Percentiles rank a stretch among this genome's conserved stretches.
Conservation (phyloP, 2,329 filamentous ascomycete species). For the Colletotrichum tabaci region DNA sequence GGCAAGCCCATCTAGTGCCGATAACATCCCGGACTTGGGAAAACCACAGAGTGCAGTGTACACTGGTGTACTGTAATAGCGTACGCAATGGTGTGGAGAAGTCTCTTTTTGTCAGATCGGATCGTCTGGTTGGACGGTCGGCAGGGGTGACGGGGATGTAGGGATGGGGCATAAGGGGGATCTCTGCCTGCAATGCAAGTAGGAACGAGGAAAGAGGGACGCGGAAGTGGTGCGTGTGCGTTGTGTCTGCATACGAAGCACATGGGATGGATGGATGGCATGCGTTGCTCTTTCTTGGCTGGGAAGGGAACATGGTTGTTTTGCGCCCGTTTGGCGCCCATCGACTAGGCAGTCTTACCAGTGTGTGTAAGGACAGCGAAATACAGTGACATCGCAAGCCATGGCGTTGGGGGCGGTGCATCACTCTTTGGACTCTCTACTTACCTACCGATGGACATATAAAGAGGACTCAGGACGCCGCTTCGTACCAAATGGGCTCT, state of each 20-base stretch:
- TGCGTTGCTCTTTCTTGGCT: background rate
- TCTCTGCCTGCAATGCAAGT: conserved; percentile 1
- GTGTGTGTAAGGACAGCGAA: background rate
- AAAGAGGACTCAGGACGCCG: conserved; percentile 15
- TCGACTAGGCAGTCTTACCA: background rate
- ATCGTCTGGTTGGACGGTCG: background rate
- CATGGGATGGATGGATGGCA: background rate
- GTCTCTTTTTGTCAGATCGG: background rate
- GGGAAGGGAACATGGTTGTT: conserved; percentile 26
- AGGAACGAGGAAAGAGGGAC: background rate
- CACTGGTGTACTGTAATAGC: background rate
- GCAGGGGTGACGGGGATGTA: background rate
- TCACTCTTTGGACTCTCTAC: conserved; percentile 10
- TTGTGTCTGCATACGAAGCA: background rate
- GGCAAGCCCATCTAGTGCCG: background rate
- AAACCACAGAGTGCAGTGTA: background rate
- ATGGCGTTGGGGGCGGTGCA: conserved; percentile 33
- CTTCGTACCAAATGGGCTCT: background rate
- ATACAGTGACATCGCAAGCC: conserved; percentile 28
- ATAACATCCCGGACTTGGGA: background rate
- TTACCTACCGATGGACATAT: conserved; percentile 2
- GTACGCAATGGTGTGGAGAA: background rate
- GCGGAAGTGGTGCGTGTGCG: background rate
- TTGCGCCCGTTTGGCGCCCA: conserved; percentile 34
- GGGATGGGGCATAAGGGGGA: background rate